Conservation (phyloP, 495 filamentous ascomycete genomes). For the Aspergillus cavernicola region DNA sequence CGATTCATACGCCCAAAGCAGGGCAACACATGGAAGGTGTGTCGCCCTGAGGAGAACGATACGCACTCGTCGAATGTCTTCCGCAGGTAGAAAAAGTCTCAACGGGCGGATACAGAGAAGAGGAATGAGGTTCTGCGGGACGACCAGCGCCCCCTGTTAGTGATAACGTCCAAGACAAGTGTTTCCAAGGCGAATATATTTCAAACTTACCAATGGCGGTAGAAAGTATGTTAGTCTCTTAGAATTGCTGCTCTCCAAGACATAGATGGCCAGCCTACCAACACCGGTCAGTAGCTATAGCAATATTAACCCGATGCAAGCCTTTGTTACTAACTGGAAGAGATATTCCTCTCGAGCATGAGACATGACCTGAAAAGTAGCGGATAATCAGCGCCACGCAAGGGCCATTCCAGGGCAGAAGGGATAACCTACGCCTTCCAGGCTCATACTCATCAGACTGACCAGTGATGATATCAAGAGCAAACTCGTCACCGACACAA, state of each 20-base stretch:
- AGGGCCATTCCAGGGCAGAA: conserved; percentile 10
- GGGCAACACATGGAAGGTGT: conserved; percentile 59
- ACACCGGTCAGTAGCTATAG: conserved; percentile 12
- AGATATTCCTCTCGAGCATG: conserved; percentile 73
- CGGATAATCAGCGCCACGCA: conserved; percentile 8
- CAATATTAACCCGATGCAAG: neutral
- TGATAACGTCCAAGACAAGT: conserved; percentile 4
- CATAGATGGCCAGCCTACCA: conserved; percentile 58
- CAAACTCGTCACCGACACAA: conserved; percentile 84
- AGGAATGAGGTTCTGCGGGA: conserved; percentile 72
- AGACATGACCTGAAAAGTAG: conserved; percentile 49
- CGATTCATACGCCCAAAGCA: conserved; percentile 60
- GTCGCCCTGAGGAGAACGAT: conserved; percentile 76
- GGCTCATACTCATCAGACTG: conserved; percentile 84
- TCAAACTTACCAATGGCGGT: conserved; percentile 51
- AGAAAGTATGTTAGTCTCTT: conserved; percentile 80
- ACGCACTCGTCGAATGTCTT: conserved; percentile 65
- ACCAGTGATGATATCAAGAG: conserved; percentile 89
- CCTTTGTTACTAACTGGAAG: conserved; percentile 59
- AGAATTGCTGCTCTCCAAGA: conserved; percentile 71
- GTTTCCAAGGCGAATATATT: neutral
- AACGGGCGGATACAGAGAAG: conserved; percentile 80
- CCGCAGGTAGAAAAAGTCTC: conserved; percentile 68
- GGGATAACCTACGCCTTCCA: conserved; percentile 68
- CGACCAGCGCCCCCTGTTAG: conserved; percentile 26